phyloP scores from a whole-genome alignment of 371 early-diverging fungal genomes.

The Lichtheimia ornata region DNA sequence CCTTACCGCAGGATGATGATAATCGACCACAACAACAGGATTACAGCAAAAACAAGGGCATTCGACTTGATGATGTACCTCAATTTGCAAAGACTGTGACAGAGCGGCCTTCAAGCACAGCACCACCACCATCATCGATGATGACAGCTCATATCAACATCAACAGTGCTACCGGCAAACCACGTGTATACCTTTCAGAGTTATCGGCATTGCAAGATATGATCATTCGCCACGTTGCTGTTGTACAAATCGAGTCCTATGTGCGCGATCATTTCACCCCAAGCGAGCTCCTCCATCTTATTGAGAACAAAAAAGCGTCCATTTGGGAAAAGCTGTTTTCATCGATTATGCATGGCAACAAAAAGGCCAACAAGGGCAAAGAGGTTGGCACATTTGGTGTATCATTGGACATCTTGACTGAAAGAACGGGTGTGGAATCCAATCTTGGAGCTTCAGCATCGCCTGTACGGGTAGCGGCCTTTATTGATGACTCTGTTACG shows the following conservation, averaged over 20 bases:
- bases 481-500: constrained; percentile 83
- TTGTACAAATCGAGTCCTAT: constrained; percentile 72
- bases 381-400: constrained; percentile 65
- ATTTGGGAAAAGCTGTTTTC: constrained; percentile 78
- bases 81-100: constrained; percentile 3
- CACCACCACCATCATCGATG: background rate
- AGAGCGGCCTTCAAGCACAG: constrained; percentile 1
- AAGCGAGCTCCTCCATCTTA: constrained; percentile 70
- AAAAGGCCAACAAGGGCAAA: constrained; percentile 46
- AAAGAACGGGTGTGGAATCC: constrained; percentile 81
- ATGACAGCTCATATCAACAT: background rate
- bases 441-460: constrained; percentile 78
- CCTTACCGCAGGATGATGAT: background rate
- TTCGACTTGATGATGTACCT: constrained; percentile 7
- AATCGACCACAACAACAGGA: background rate
- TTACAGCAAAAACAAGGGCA: constrained; percentile 5
- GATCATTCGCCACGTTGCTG: constrained; percentile 86
- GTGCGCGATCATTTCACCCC: constrained; percentile 64
- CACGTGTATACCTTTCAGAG: constrained; percentile 71
- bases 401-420: constrained; percentile 42
- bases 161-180: constrained; percentile 19
- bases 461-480: constrained; percentile 75
- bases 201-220: constrained; percentile 84
- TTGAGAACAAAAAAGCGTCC: constrained; percentile 69
- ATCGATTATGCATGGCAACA: constrained; percentile 56